These are phyloP conservation scores for Ustilago trichophora DNA, from an alignment of 1,284 basidiomycete species.

Conservation along the genomic window DNA sequence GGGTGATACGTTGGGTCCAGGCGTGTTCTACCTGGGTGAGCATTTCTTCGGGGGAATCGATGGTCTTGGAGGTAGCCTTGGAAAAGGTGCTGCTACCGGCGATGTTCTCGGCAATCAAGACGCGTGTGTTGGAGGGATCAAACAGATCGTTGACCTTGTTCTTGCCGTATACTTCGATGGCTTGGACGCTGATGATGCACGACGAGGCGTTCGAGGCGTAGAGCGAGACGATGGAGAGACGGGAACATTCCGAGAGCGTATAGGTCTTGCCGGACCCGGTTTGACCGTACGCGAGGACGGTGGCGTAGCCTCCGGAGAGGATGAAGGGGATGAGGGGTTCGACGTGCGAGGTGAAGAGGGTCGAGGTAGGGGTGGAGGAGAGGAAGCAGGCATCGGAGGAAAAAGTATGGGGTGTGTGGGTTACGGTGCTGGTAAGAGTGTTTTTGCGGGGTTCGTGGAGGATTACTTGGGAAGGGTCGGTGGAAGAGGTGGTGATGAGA, in stretches of 20 bases:
- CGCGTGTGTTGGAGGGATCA: constrained; percentile 7
- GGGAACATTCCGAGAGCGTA: constrained; percentile 17
- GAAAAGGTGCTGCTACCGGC: constrained; percentile 14
- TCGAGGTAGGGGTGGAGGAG: constrained; percentile 1
- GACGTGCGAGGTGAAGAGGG: constrained; percentile 10
- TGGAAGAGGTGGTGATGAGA: too few relatives aligned
- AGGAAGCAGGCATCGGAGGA: constrained; percentile 13
- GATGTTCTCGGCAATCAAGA: constrained; percentile 20
- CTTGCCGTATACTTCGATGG: constrained; percentile 35
- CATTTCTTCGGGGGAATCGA: constrained; percentile 1
- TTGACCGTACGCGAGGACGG: constrained; percentile 35
- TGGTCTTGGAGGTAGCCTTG: constrained; percentile 6
- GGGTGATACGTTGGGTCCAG: constrained; percentile 15
- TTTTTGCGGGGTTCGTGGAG: constrained; percentile 20
- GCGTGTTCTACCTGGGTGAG: constrained; percentile 10
- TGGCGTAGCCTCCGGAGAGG: constrained; percentile 22
- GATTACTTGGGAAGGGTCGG: too few relatives aligned
- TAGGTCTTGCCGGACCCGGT: too few relatives aligned
- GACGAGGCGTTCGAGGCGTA: not conserved
- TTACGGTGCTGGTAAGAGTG: not conserved
- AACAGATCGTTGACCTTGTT: constrained; percentile 30
- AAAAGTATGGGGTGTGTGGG: constrained; percentile 14
- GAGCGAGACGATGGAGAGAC: constrained; percentile 6
- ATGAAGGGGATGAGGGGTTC: constrained; percentile 20
- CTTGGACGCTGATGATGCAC: constrained; percentile 4